Percentiles rank a stretch among this genome's conserved stretches.
Evolutionary conservation across 2,329 filamentous ascomycete species (phyloP).

Genomic region (Trichoderma citrinoviride): DNA sequence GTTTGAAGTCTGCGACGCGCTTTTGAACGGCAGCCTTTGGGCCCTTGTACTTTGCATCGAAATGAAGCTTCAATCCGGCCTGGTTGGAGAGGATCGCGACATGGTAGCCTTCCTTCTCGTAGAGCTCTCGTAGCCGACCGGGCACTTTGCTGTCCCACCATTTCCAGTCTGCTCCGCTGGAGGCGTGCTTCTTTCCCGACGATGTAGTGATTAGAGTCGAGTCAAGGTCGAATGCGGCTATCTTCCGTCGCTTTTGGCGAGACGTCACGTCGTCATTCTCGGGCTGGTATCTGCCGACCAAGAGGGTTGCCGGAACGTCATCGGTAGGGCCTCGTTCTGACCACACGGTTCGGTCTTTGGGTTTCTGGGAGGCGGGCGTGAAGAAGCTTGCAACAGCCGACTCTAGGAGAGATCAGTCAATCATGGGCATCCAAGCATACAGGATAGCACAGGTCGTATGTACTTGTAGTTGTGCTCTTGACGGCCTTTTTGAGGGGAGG

Average conservation of each 20-base stretch:
- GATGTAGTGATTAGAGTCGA: slow-evolving; percentile 79
- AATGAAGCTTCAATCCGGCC: slow-evolving; percentile 72
- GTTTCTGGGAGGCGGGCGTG: slow-evolving; percentile 79
- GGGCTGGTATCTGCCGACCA: slow-evolving; percentile 70
- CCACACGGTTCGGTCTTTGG: slow-evolving; percentile 74
- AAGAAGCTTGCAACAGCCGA: slow-evolving; percentile 80
- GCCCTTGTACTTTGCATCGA: slow-evolving; percentile 62
- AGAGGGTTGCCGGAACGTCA: slow-evolving; percentile 55
- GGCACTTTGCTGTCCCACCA: slow-evolving; percentile 85
- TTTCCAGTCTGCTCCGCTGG: slow-evolving; percentile 77
- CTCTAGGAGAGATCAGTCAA: slow-evolving; percentile 42
- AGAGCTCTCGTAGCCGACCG: slow-evolving; percentile 61
- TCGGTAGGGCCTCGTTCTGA: slow-evolving; percentile 56
- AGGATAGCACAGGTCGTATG: slow-evolving; percentile 24
- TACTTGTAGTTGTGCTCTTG: slow-evolving; percentile 53
- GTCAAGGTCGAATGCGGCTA: slow-evolving; percentile 76
- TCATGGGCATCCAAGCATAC: neutral
- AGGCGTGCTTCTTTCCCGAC: slow-evolving; percentile 76
- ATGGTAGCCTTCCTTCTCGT: slow-evolving; percentile 66
- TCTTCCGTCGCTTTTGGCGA: slow-evolving; percentile 48
- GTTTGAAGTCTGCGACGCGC: slow-evolving; percentile 76
- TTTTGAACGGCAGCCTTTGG: slow-evolving; percentile 60
- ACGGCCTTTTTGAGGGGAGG: slow-evolving; percentile 53
- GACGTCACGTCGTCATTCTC: slow-evolving; percentile 34
- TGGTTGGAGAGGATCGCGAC: slow-evolving; percentile 88